phyloP scores from a whole-genome alignment of 2,329 filamentous ascomycete species.

The Fusarium chuoi region DNA sequence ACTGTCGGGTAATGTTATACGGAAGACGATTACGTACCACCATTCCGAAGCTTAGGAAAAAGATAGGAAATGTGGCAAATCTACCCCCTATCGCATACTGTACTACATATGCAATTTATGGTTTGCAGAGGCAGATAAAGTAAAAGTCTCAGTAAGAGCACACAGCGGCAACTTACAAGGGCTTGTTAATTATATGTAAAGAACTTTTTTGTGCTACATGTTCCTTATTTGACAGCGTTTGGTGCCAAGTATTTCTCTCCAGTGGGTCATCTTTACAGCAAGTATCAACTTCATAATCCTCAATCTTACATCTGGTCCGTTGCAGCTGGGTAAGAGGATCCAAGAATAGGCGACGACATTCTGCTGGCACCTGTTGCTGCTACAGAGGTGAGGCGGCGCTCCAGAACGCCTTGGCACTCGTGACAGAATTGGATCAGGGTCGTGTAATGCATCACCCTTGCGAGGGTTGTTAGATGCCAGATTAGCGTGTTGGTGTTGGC shows the following conservation, averaged over 20 bases:
- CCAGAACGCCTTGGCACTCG: too few relatives aligned
- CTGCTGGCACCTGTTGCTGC: too few relatives aligned
- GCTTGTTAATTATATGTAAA: not conserved
- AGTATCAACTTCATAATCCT: not conserved
- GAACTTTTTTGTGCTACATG: not conserved
- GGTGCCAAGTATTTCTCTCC: not conserved
- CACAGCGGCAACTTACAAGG: not conserved
- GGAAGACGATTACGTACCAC: not conserved
- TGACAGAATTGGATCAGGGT: too few relatives aligned
- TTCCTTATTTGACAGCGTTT: not conserved
- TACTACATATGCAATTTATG: not conserved
- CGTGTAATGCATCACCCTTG: too few relatives aligned
- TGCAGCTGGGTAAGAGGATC: too few relatives aligned
- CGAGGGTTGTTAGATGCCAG: too few relatives aligned
- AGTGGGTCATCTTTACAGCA: not conserved
- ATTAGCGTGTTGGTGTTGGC: too few relatives aligned
- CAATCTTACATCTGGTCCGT: not conserved
- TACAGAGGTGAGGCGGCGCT: too few relatives aligned
- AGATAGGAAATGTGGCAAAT: not conserved
- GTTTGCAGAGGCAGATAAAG: not conserved
- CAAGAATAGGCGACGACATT: too few relatives aligned
- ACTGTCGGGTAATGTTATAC: not conserved
- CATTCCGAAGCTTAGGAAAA: not conserved
- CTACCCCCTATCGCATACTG: not conserved
- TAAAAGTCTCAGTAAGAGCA: not conserved